phyloP scores from a whole-genome alignment of 306 rosid species.

The Adenanthera pavonina region DNA sequence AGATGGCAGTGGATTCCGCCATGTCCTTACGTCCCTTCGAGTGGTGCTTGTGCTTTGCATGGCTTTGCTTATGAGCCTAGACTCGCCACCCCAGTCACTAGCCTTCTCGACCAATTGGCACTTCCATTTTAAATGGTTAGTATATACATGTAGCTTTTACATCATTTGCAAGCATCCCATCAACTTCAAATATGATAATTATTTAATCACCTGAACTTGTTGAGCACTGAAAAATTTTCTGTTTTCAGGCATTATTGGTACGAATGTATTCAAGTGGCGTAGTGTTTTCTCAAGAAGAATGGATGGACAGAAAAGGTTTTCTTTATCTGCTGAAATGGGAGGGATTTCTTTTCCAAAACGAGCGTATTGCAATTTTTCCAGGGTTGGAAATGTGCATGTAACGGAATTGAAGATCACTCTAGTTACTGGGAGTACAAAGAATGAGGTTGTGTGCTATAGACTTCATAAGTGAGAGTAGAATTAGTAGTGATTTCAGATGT shows the following conservation, averaged over 20 bases:
- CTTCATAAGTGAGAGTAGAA: neutral
- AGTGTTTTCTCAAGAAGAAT: neutral
- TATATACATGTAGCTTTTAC: neutral
- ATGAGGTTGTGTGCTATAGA: neutral
- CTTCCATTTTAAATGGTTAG: conserved; percentile 52
- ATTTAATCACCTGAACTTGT: too few relatives aligned
- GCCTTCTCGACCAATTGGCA: conserved; percentile 72
- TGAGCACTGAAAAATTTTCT: too few relatives aligned
- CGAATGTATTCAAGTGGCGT: neutral
- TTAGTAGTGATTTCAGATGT: neutral
- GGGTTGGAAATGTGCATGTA: neutral
- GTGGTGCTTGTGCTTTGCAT: conserved; percentile 57
- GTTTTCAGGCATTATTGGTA: neutral
- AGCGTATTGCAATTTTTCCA: neutral
- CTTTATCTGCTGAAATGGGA: neutral
- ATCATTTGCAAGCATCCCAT: too few relatives aligned
- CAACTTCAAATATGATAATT: too few relatives aligned
- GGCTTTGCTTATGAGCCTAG: conserved; percentile 89
- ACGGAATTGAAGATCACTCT: neutral
- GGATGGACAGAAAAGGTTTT: neutral
- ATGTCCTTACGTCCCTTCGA: conserved; percentile 62
- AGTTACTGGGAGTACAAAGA: neutral
- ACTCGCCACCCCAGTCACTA: conserved; percentile 82
- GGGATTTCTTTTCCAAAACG: neutral
- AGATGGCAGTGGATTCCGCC: conserved; percentile 96